These are phyloP conservation scores for Phragmites australis DNA, from an alignment of 176 grass and related monocot genomes.

Conservation along the genomic window DNA sequence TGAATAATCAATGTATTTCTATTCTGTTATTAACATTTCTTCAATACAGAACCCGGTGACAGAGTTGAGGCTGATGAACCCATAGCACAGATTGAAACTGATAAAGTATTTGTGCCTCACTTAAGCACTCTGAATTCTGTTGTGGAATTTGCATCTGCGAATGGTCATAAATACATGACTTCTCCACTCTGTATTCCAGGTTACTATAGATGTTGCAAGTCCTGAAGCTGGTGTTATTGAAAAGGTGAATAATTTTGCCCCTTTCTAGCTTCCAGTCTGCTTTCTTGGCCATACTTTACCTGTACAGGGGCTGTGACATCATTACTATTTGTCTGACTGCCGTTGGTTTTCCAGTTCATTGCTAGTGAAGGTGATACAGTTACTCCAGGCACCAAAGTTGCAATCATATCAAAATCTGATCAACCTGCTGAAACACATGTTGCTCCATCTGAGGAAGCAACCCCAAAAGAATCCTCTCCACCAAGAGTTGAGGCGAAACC, in stretches of 20 bases:
- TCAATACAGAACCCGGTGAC: constrained; percentile 78
- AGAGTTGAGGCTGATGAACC: constrained; percentile 83
- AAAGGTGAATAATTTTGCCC: constrained; percentile 53
- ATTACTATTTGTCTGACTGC: constrained; percentile 24
- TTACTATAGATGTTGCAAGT: constrained; percentile 92
- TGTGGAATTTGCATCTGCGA: constrained; percentile 4
- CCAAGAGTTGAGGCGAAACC: constrained; percentile 42
- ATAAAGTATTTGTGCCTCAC: constrained; percentile 56
- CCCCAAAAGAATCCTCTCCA: constrained; percentile 60
- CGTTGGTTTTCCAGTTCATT: constrained; percentile 54
- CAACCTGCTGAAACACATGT: constrained; percentile 82
- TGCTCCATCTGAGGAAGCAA: constrained; percentile 82
- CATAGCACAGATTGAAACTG: constrained; percentile 99
- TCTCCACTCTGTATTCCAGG: constrained; percentile 49
- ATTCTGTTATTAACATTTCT: constrained; percentile 26
- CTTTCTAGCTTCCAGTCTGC: constrained; percentile 16
- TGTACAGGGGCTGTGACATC: neutral
- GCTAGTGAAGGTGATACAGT: constrained; percentile 92
- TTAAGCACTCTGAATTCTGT: constrained; percentile 8
- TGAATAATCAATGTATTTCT: neutral
- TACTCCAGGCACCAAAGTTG: constrained; percentile 92
- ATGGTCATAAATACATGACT: neutral
- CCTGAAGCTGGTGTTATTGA: constrained; percentile 84
- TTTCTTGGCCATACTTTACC: neutral
- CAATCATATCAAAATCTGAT: constrained; percentile 89